A percentile compares a stretch with the other conserved stretches of the same genome.
Conservation (phyloP, 306 rosid species). For the Rosa multiflora region DNA sequence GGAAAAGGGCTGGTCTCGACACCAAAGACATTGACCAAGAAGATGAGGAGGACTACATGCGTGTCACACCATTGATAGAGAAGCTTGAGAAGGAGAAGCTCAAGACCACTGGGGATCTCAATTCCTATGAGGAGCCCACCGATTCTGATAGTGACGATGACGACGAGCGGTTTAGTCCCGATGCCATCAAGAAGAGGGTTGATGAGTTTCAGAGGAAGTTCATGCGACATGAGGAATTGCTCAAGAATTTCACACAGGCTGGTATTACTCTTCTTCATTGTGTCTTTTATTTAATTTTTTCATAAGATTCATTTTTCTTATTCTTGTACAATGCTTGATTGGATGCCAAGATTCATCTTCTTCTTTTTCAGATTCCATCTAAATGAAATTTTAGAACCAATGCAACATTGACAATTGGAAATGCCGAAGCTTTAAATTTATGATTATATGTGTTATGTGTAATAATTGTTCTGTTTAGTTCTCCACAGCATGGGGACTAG, state of each 20-base stretch:
- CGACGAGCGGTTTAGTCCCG: conserved; percentile 45
- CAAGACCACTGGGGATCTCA: conserved; percentile 34
- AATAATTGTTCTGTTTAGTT: neutral
- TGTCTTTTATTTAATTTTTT: neutral
- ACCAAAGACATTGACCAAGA: conserved; percentile 66
- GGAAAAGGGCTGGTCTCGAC: conserved; percentile 52
- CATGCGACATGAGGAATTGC: conserved; percentile 59
- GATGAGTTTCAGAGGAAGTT: conserved; percentile 62
- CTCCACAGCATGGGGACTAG: neutral
- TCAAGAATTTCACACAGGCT: conserved; percentile 49
- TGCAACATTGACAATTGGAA: neutral
- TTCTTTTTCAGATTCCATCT: too few species aligned
- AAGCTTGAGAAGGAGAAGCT: conserved; percentile 58
- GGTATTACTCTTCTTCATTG: conserved; percentile 30
- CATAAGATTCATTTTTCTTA: neutral
- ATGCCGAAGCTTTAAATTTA: neutral
- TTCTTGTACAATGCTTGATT: neutral
- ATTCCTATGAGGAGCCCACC: conserved; percentile 59
- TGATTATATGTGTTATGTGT: neutral
- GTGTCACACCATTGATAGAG: conserved; percentile 57
- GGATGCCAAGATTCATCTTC: neutral
- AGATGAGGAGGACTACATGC: conserved; percentile 57
- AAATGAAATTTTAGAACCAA: too few species aligned
- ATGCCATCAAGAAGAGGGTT: conserved; percentile 36
- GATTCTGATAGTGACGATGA: conserved; percentile 85